phyloP scores from a whole-genome alignment of 805 yeast genomes.

The Candida awuae region DNA sequence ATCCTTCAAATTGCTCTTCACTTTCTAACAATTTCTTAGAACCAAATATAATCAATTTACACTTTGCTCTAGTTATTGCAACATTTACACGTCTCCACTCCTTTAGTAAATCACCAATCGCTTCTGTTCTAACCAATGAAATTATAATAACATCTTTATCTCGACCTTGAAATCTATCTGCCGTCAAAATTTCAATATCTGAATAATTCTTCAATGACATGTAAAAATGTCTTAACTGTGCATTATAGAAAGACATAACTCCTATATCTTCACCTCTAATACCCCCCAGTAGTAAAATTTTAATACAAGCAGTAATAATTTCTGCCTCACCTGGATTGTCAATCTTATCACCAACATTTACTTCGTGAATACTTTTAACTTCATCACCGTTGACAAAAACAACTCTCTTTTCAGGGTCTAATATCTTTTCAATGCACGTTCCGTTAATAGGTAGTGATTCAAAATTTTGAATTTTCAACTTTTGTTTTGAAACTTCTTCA shows the following conservation, averaged over 20 bases:
- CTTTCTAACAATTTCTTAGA: conserved; percentile 54
- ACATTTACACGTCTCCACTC: conserved; percentile 94
- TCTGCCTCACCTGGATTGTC: conserved; percentile 70
- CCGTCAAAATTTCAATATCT: conserved; percentile 74
- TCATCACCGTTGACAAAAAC: conserved; percentile 74
- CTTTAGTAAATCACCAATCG: conserved; percentile 68
- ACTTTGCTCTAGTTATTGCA: conserved; percentile 83
- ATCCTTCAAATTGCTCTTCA: conserved; percentile 46
- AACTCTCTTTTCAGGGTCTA: conserved; percentile 54
- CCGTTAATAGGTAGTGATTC: conserved; percentile 18
- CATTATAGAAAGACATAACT: conserved; percentile 81
- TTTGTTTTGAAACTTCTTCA: conserved; percentile 50
- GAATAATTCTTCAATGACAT: conserved; percentile 22
- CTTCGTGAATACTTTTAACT: conserved; percentile 47
- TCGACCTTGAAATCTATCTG: conserved; percentile 93
- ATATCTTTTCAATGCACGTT: conserved; percentile 26
- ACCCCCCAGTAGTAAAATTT: conserved; percentile 51
- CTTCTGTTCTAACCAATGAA: conserved; percentile 80
- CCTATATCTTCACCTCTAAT: conserved; percentile 59
- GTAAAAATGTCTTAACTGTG: conserved; percentile 54
- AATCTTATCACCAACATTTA: conserved; percentile 52
- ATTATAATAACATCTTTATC: conserved; percentile 89
- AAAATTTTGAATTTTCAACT: conserved; percentile 40
- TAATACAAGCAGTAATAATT: conserved; percentile 54
- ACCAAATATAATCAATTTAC: conserved; percentile 79